Conservation (phyloP, 371 early-diverging fungal genomes). For the Mycotypha africana region DNA sequence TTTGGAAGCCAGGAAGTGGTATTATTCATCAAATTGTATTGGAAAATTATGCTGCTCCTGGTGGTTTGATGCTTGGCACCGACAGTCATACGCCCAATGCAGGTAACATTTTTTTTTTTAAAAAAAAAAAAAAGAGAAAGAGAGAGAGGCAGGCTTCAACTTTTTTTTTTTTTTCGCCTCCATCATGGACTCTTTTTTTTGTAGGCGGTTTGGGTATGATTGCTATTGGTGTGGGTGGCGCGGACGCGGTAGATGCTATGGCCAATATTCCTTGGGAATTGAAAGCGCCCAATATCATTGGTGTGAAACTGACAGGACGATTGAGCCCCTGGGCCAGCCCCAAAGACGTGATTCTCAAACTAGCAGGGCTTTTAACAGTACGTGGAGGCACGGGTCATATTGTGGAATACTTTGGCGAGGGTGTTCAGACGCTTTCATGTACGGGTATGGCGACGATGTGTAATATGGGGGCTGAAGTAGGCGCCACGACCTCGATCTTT, state of each 20-base stretch:
- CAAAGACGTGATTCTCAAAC: conserved; percentile 86
- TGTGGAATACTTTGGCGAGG: conserved; percentile 90
- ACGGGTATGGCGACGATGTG: conserved; percentile 96
- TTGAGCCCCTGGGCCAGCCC: conserved; percentile 88
- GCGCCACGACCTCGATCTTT: conserved; percentile 92
- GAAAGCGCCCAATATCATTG: conserved; percentile 90
- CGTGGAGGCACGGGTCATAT: conserved; percentile 88
- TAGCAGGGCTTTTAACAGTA: conserved; percentile 87
- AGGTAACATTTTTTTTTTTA: conserved; percentile 16
- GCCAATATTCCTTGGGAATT: conserved; percentile 93
- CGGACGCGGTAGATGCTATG: conserved; percentile 95
- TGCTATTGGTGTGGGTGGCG: conserved; percentile 94
- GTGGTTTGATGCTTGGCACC: conserved; percentile 87
- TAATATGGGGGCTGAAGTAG: conserved; percentile 95
- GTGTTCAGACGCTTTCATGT: conserved; percentile 80
- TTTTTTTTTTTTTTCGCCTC: too few relatives aligned
- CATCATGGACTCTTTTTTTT: conserved; percentile 24
- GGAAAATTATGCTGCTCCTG: conserved; percentile 93
- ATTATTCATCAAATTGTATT: conserved; percentile 93
- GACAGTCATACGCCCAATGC: conserved; percentile 79
- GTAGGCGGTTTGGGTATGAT: conserved; percentile 89
- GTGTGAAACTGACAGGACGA: conserved; percentile 87
- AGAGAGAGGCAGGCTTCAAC: not conserved
- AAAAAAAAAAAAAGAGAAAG: not conserved
- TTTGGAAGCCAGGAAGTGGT: conserved; percentile 88